Conservation (phyloP, 768 basidiomycete species). For the Lactifluus volemus region DNA sequence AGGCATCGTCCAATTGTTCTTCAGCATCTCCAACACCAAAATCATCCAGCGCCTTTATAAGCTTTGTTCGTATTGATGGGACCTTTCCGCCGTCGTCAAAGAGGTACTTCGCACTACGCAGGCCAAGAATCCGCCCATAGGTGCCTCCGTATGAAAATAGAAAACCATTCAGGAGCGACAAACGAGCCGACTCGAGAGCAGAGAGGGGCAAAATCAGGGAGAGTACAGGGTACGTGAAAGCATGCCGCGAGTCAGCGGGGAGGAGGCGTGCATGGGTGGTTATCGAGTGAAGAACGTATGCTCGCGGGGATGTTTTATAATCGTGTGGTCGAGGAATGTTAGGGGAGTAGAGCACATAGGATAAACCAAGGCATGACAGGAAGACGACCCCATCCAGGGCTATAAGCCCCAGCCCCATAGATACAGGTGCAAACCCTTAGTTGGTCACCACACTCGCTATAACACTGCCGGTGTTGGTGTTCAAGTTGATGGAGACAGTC, state of each 20-base stretch:
- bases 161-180: slow-evolving; percentile 32
- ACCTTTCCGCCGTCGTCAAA: slow-evolving; percentile 9
- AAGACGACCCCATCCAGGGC: not conserved
- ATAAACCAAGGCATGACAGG: not conserved
- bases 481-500: too few relatives aligned
- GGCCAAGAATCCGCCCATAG: slow-evolving; percentile 34
- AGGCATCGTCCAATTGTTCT: slow-evolving; percentile 39
- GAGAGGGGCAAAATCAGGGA: slow-evolving; percentile 44
- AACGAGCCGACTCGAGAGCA: slow-evolving; percentile 36
- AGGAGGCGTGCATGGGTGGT: not conserved
- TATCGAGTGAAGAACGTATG: slow-evolving; percentile 15
- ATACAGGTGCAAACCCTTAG: not conserved
- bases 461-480: too few relatives aligned
- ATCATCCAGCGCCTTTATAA: slow-evolving; percentile 29
- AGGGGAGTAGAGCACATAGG: not conserved
- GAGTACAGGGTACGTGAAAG: not conserved
- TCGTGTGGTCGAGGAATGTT: slow-evolving; percentile 4
- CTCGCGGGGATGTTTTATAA: slow-evolving; percentile 40
- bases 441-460: not conserved
- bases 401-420: not conserved
- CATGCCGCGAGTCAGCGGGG: not conserved
- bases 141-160: slow-evolving; percentile 26
- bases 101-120: slow-evolving; percentile 32
- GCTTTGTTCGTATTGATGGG: slow-evolving; percentile 33
- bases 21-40: slow-evolving; percentile 23